Conservation (phyloP, 495 filamentous ascomycete genomes). For the Xylaria bambusicola region DNA sequence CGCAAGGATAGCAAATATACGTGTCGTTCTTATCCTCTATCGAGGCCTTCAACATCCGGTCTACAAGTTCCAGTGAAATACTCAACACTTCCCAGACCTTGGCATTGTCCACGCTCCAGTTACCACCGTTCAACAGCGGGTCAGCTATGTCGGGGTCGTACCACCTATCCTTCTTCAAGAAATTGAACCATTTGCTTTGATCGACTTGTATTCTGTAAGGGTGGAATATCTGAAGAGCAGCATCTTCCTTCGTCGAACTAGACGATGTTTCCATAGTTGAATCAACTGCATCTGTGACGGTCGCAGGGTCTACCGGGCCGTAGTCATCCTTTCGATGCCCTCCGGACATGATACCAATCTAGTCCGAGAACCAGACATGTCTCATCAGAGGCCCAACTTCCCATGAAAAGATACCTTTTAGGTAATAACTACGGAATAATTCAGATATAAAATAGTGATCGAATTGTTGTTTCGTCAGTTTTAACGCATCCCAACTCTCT, state of each 20-base stretch:
- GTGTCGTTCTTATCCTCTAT: neutral
- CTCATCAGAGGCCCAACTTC: neutral
- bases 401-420: neutral
- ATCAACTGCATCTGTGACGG: neutral
- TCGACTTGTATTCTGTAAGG: neutral
- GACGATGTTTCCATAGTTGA: neutral
- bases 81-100: conserved; percentile 4
- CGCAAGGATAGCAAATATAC: neutral
- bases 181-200: neutral
- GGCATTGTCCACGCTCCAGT: conserved; percentile 6
- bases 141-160: neutral
- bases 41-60: neutral
- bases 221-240: neutral
- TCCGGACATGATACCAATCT: neutral
- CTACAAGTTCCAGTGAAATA: neutral
- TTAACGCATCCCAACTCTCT: neutral
- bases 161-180: conserved; percentile 1
- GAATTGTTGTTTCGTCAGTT: neutral
- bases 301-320: no score
- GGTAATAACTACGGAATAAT: neutral
- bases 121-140: neutral
- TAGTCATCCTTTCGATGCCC: neutral
- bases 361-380: neutral
- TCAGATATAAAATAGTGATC: neutral
- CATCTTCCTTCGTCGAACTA: neutral